Percentiles rank a stretch among this genome's conserved stretches.
These are phyloP conservation scores for Lactifluus volemus DNA, from an alignment of 768 basidiomycete genomes.

Conservation along the genomic window DNA sequence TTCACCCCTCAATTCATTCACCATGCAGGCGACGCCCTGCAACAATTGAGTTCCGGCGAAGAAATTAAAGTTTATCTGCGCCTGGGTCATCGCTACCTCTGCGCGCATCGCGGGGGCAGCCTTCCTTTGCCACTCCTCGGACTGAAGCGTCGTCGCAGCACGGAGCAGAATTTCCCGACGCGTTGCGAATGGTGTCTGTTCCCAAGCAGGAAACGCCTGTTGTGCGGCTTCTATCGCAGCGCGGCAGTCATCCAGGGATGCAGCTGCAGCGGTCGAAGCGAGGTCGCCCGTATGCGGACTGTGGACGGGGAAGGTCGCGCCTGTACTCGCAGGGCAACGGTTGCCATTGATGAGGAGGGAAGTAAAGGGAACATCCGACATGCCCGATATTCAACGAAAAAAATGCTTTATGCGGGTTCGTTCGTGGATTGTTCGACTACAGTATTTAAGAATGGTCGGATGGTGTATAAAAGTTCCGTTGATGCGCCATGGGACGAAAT, in stretches of 20 bases:
- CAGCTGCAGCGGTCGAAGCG: conserved; percentile 39
- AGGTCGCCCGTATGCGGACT: conserved; percentile 36
- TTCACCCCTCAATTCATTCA: conserved; percentile 1
- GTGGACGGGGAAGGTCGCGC: conserved; percentile 33
- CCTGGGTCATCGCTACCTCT: neutral
- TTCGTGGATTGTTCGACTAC: too few species aligned
- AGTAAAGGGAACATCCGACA: neutral
- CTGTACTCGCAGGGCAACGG: conserved; percentile 28
- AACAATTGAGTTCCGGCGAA: conserved; percentile 22
- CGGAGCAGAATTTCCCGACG: conserved; percentile 10
- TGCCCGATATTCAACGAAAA: neutral
- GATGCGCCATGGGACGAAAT: too few species aligned
- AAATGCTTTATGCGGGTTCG: too few species aligned
- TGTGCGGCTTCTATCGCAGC: conserved; percentile 12
- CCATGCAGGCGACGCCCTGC: conserved; percentile 28
- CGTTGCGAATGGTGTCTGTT: neutral
- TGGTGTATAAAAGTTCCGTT: too few species aligned
- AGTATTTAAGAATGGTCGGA: too few species aligned
- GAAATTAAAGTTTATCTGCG: conserved; percentile 23
- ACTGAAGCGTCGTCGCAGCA: neutral
- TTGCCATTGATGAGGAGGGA: conserved; percentile 37
- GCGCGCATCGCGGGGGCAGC: neutral
- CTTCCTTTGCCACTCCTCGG: conserved; percentile 10
- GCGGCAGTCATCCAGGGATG: conserved; percentile 25
- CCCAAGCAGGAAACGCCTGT: conserved; percentile 15